Evolutionary conservation across 306 rosid species (phyloP), one percentile per base, ranked within the genome.

Genomic region (Betula pendula): DNA sequence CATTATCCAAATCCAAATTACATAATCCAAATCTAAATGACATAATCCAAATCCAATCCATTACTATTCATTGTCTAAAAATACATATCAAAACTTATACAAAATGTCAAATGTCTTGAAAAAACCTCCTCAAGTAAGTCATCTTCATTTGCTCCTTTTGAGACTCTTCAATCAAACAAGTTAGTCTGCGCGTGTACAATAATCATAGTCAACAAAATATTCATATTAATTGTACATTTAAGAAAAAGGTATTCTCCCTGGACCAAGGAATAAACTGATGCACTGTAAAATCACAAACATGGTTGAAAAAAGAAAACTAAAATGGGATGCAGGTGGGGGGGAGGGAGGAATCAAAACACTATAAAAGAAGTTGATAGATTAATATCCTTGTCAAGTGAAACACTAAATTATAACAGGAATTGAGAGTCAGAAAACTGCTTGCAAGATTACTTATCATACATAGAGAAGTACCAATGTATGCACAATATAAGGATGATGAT

Each of bases 241-340:
- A 8, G 97, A 83, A 78, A 96, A 96, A 42, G 99, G 98, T 68
- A 92, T 86, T 85, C 99, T 90, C 85, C 99, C 99, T 96, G 89
- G 33, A 83, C 35, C 78, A 76, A 85, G 45, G 49, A 27, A 70
- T 76, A 43, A 78, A 51, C 48, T 29, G n/a, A n/a, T n/a, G n/a
- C n/a, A n/a, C n/a, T n/a, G n/a, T n/a, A 73, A 77, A 76, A 38
- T 76, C 68, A 52, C 38, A 77, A 71, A 8, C 35, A 68, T 6
- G 0, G 38, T 38, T 17, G 56, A 62, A 58, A 52, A 7, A 14
- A 16, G 14, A 76, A 35, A 20, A 33, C 13, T 16, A 47, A 27
- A 19, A 60, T 3, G 9, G n/a, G n/a, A 17, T 3, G 10, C 2
- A 7, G 48, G 47, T 22, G 68, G 13, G 35, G 19, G 19, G 24